phyloP scores from a whole-genome alignment of 2,329 filamentous ascomycete species.

The Nemania abortiva region DNA sequence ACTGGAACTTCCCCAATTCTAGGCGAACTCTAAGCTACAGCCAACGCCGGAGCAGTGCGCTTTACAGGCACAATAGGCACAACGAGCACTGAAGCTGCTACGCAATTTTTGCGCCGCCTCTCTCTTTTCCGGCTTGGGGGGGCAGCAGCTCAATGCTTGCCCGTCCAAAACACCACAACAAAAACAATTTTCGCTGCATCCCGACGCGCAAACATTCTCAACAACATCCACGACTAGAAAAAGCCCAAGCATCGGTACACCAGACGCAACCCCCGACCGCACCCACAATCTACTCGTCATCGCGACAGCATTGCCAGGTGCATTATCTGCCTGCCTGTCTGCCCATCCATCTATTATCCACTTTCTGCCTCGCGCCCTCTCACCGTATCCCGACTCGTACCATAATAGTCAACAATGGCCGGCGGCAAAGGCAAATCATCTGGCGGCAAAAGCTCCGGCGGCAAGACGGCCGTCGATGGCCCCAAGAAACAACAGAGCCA shows the following conservation, averaged over 20 bases:
- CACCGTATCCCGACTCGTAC: constrained; percentile 8
- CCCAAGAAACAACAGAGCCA: constrained; percentile 94
- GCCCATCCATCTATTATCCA: constrained; percentile 13
- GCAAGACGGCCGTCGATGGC: constrained; percentile 65
- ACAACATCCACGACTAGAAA: constrained; percentile 24
- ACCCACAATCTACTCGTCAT: neutral
- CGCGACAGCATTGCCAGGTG: constrained; percentile 24
- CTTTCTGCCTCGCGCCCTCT: constrained; percentile 41
- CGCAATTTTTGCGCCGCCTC: constrained; percentile 47
- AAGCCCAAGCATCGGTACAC: constrained; percentile 3
- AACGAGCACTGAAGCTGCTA: constrained; percentile 4
- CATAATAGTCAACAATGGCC: constrained; percentile 65
- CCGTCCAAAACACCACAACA: constrained; percentile 49
- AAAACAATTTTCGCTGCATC: constrained; percentile 47
- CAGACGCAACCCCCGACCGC: constrained; percentile 7
- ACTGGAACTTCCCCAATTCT: constrained; percentile 37
- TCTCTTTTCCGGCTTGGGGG: constrained; percentile 43
- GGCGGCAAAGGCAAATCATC: constrained; percentile 95
- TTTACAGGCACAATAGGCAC: neutral
- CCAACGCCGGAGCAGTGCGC: neutral
- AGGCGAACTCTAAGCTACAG: neutral
- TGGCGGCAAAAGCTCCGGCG: constrained; percentile 73
- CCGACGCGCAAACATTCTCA: constrained; percentile 47
- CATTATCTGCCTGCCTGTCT: constrained; percentile 9
- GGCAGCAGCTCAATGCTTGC: constrained; percentile 37